phyloP scores from a whole-genome alignment of 148 eudicot genomes.

The Rhododendron henanense region DNA sequence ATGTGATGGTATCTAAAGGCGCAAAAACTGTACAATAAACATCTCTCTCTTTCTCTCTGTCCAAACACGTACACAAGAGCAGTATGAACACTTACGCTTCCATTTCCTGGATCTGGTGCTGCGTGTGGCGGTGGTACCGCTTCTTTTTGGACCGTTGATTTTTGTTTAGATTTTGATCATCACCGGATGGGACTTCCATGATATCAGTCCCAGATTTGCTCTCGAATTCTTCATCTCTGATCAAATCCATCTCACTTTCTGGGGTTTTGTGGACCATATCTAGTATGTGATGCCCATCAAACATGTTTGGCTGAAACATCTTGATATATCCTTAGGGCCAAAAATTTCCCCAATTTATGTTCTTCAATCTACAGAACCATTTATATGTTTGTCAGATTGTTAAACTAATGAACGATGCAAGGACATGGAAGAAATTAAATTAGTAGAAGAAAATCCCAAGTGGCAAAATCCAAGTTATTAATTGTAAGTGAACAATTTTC shows the following conservation, averaged over 20 bases:
- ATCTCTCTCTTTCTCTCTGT: conserved; percentile 38
- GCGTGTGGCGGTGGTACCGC: conserved; percentile 94
- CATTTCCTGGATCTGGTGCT: conserved; percentile 96
- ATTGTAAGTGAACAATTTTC: not conserved
- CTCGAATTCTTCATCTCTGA: conserved; percentile 75
- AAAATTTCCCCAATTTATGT: not conserved
- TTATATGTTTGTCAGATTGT: not conserved
- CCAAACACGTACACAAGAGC: conserved; percentile 10
- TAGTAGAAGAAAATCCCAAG: not conserved
- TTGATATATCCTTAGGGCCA: conserved; percentile 11
- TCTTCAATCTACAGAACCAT: conserved; percentile 7
- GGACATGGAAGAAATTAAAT: not conserved
- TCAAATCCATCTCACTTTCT: conserved; percentile 58
- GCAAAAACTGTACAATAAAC: not conserved
- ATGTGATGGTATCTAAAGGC: not conserved
- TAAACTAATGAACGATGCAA: not conserved
- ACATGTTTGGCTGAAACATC: conserved; percentile 82
- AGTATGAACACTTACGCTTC: conserved; percentile 51
- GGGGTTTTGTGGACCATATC: conserved; percentile 53
- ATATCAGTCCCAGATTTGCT: conserved; percentile 83
- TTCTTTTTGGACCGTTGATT: conserved; percentile 81
- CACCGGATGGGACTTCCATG: conserved; percentile 78
- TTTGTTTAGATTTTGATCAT: conserved; percentile 65
- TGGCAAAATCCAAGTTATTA: not conserved
- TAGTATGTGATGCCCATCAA: conserved; percentile 59